Conservation (phyloP, 2,329 filamentous ascomycete species). For the Penicillium sp. region DNA sequence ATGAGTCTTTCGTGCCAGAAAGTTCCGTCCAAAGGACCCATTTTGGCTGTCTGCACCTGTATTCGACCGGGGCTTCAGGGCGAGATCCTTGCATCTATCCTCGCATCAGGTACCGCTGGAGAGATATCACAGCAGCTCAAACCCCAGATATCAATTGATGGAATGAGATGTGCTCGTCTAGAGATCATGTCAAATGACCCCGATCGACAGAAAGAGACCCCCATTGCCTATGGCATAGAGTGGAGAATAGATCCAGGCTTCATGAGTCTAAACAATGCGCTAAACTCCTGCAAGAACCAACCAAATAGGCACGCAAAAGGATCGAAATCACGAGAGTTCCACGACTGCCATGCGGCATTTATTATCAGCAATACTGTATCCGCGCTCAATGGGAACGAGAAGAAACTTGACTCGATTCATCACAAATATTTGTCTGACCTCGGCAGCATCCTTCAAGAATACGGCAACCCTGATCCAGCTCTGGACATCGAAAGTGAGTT, state of each 20-base stretch:
- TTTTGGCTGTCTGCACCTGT: constrained; percentile 13
- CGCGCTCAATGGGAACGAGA: too few species aligned
- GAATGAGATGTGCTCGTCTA: constrained; percentile 16
- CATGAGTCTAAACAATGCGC: constrained; percentile 1
- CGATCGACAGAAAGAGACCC: not conserved
- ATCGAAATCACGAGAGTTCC: too few species aligned
- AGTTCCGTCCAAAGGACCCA: constrained; percentile 4
- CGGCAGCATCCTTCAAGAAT: too few species aligned
- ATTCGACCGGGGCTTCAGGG: constrained; percentile 2
- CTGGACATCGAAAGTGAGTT: too few species aligned
- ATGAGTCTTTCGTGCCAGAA: constrained; percentile 16
- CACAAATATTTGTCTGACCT: too few species aligned
- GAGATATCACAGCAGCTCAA: constrained; percentile 1
- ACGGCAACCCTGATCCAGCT: too few species aligned
- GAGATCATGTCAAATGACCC: not conserved
- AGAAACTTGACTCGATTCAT: too few species aligned
- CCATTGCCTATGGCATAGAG: constrained; percentile 18
- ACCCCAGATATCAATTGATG: constrained; percentile 12
- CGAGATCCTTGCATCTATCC: constrained; percentile 17
- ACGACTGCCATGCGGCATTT: too few species aligned
- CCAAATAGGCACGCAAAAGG: not conserved
- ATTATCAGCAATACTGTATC: too few species aligned
- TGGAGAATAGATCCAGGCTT: constrained; percentile 23
- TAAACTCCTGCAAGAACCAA: not conserved
- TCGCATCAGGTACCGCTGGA: constrained; percentile 2